Percentiles rank a stretch among this genome's conserved stretches.
phyloP scores from a whole-genome alignment of 176 grass and related monocot genomes.

The Neostapfia colusana region DNA sequence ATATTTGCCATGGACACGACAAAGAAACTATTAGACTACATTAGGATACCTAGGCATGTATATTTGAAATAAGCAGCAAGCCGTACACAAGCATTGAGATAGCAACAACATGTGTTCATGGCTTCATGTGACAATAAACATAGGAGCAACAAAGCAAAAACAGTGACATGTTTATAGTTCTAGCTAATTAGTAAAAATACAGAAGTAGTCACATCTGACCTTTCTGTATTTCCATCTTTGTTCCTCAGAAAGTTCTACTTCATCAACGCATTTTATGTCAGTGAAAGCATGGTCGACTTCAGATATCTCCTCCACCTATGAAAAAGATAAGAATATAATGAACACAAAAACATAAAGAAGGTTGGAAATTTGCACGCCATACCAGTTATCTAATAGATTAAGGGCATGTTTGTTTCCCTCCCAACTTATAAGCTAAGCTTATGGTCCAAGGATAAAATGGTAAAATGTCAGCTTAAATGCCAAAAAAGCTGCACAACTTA shows the following conservation, averaged over 20 bases:
- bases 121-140: neutral
- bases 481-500: neutral
- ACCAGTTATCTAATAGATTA: neutral
- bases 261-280: slow-evolving; percentile 65
- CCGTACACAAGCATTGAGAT: neutral
- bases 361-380: neutral
- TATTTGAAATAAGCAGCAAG: neutral
- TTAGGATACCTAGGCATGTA: too few relatives aligned
- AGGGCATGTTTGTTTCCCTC: neutral
- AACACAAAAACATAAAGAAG: slow-evolving; percentile 11
- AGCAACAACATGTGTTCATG: too few relatives aligned
- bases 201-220: slow-evolving; percentile 50
- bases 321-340: slow-evolving; percentile 29
- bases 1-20: too few relatives aligned
- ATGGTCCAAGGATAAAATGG: neutral
- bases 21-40: too few relatives aligned
- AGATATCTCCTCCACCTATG: slow-evolving; percentile 93
- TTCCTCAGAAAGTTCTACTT: slow-evolving; percentile 89
- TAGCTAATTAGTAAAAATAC: slow-evolving; percentile 24
- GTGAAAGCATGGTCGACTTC: slow-evolving; percentile 68
- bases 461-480: neutral
- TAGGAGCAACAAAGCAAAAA: slow-evolving; percentile 33
- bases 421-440: neutral
- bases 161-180: neutral
- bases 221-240: slow-evolving; percentile 91